A percentile compares a stretch with the other conserved stretches of the same genome.
These are phyloP conservation scores for Taiozyma sp. DNA, from an alignment of 1,139 yeast genomes.

Conservation along the genomic window DNA sequence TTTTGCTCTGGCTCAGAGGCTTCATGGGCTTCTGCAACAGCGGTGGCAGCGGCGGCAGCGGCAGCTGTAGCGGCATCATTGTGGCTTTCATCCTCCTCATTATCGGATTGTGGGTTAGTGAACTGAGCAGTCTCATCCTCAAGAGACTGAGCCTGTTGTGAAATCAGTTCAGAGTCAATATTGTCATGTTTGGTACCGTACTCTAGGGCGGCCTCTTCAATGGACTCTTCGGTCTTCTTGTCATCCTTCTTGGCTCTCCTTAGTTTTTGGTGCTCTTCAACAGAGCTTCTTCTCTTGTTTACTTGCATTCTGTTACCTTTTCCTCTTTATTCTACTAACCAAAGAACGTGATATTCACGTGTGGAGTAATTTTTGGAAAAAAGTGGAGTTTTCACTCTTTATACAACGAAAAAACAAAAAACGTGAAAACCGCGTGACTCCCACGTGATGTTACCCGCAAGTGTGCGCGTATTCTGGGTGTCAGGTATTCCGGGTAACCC, in stretches of 20 bases:
- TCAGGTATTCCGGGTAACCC: no score
- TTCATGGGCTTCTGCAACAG: slow-evolving; percentile 12
- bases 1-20: slow-evolving; percentile 1
- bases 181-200: slow-evolving; percentile 9
- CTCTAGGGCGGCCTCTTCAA: slow-evolving; percentile 9
- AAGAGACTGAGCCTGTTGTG: slow-evolving; percentile 34
- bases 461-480: no score
- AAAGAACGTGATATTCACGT: slow-evolving; percentile 24
- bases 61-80: background rate
- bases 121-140: slow-evolving; percentile 14
- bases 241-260: slow-evolving; percentile 9
- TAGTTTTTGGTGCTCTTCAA: slow-evolving; percentile 3
- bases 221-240: slow-evolving; percentile 7
- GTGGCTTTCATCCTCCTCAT: background rate
- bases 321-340: slow-evolving; percentile 1
- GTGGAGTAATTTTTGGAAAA: slow-evolving; percentile 9
- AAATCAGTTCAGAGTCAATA: slow-evolving; percentile 43
- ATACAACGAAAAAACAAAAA: background rate
- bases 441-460: slow-evolving; percentile 1
- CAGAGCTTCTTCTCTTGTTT: slow-evolving; percentile 11
- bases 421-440: slow-evolving; percentile 3
- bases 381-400: slow-evolving; percentile 1
- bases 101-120: slow-evolving; percentile 11
- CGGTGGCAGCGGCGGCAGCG: slow-evolving; percentile 14
- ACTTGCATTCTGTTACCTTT: slow-evolving; percentile 12